Conservation (phyloP, 2,329 filamentous ascomycete genomes). For the Hortaea werneckii region DNA sequence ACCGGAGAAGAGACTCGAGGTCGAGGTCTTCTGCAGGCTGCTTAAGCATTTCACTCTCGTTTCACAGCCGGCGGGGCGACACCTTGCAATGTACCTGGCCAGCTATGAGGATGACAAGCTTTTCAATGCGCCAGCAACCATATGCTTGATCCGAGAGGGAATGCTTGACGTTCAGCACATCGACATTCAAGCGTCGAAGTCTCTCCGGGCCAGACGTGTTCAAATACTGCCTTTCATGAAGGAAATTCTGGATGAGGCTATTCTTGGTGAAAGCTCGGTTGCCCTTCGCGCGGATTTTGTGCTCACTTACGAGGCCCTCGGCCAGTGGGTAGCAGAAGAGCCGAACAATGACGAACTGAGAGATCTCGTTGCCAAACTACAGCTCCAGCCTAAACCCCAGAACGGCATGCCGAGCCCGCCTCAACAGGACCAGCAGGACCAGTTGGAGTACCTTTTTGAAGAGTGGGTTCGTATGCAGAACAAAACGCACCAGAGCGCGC, state of each 20-base stretch:
- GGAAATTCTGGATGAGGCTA: conserved; percentile 64
- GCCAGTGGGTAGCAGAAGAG: conserved; percentile 69
- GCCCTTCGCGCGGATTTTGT: conserved; percentile 80
- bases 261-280: conserved; percentile 67
- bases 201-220: conserved; percentile 59
- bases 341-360: conserved; percentile 55
- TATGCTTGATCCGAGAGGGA: conserved; percentile 49
- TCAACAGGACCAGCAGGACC: conserved; percentile 57
- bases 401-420: conserved; percentile 48
- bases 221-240: conserved; percentile 71
- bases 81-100: conserved; percentile 41
- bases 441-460: conserved; percentile 89
- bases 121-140: conserved; percentile 52
- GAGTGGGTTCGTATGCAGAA: conserved; percentile 87
- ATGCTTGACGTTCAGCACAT: conserved; percentile 51
- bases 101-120: conserved; percentile 49
- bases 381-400: conserved; percentile 47
- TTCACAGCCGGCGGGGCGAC: conserved; percentile 47
- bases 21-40: conserved; percentile 53
- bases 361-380: conserved; percentile 58
- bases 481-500: conserved; percentile 63
- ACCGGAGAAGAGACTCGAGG: conserved; percentile 45
- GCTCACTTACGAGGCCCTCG: conserved; percentile 69
- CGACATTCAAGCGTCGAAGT: conserved; percentile 58
- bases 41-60: conserved; percentile 52